Conservation (phyloP, 768 basidiomycete genomes). For the Rhizopogon roseolus region DNA sequence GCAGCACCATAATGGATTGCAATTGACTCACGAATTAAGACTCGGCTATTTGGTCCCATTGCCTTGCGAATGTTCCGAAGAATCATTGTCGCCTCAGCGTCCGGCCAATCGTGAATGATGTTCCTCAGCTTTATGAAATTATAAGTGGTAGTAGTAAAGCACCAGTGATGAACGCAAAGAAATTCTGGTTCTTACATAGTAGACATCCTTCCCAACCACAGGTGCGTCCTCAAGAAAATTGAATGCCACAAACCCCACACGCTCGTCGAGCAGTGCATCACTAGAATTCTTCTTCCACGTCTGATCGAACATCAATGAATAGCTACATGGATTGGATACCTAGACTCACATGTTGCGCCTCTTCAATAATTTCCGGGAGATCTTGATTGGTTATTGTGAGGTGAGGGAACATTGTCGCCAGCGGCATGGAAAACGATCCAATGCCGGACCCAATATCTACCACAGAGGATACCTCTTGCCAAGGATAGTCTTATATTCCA, state of each 20-base stretch:
- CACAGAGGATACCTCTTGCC: slow-evolving; percentile 20
- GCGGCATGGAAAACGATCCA: slow-evolving; percentile 22
- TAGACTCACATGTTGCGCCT: slow-evolving; percentile 14
- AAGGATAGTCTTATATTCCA: slow-evolving; percentile 15
- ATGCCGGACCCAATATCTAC: slow-evolving; percentile 26
- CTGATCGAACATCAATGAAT: not conserved
- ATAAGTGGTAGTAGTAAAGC: no score
- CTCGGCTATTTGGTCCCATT: slow-evolving; percentile 23
- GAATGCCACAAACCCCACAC: slow-evolving; percentile 12
- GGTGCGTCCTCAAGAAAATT: slow-evolving; percentile 18
- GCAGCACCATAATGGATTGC: not conserved
- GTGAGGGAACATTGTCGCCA: slow-evolving; percentile 21
- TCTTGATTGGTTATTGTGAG: slow-evolving; percentile 24
- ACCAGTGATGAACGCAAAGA: not conserved
- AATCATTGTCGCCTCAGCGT: slow-evolving; percentile 26
- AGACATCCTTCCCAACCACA: slow-evolving; percentile 15
- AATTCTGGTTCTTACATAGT: slow-evolving; percentile 13
- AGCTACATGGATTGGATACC: not conserved
- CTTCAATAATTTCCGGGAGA: slow-evolving; percentile 20
- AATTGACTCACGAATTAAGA: slow-evolving; percentile 30
- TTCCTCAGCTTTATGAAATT: slow-evolving; percentile 5
- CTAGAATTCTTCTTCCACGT: slow-evolving; percentile 13
- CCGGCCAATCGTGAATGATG: slow-evolving; percentile 33
- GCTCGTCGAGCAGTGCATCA: slow-evolving; percentile 12
- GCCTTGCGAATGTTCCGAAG: slow-evolving; percentile 22